Conservation (phyloP, 139 green algal genomes). For the Chlorella sp. region DNA sequence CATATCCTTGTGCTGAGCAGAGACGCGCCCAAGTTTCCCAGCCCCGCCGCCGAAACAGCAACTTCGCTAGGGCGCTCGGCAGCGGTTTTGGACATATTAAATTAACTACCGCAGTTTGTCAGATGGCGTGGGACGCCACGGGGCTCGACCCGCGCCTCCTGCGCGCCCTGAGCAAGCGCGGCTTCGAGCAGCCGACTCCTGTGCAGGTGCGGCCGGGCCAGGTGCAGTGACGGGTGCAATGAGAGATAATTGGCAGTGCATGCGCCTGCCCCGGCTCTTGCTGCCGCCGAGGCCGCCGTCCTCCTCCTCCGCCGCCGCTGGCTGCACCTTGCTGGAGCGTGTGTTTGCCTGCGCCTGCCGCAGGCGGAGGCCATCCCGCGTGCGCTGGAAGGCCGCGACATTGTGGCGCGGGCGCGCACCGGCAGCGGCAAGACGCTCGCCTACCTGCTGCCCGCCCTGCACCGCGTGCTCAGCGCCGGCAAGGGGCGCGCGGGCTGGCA, state of each 20-base stretch:
- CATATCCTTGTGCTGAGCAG: no score
- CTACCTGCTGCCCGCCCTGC: constrained; percentile 86
- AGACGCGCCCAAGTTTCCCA: no score
- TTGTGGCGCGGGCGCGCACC: constrained; percentile 81
- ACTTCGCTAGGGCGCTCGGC: no score
- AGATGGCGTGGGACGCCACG: constrained; percentile 57
- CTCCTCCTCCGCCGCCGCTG: background rate
- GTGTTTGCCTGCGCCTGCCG: no score
- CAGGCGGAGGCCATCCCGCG: constrained; percentile 65
- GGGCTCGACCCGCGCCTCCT: constrained; percentile 85
- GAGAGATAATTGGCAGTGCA: background rate
- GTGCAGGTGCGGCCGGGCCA: constrained; percentile 59
- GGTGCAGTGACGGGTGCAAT: background rate
- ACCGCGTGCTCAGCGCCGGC: constrained; percentile 62
- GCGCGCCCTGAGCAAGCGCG: constrained; percentile 70
- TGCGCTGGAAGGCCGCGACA: constrained; percentile 83
- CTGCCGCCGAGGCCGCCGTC: background rate
- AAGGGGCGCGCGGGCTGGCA: constrained; percentile 66
- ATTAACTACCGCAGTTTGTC: no score
- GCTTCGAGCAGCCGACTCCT: constrained; percentile 64
- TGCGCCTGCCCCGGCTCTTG: background rate
- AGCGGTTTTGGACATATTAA: no score
- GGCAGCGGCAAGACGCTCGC: constrained; percentile 92
- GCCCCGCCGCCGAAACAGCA: no score
- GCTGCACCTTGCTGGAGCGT: no score